Conservation (phyloP, 2,329 filamentous ascomycete genomes). For the Claviceps quebecensis region DNA sequence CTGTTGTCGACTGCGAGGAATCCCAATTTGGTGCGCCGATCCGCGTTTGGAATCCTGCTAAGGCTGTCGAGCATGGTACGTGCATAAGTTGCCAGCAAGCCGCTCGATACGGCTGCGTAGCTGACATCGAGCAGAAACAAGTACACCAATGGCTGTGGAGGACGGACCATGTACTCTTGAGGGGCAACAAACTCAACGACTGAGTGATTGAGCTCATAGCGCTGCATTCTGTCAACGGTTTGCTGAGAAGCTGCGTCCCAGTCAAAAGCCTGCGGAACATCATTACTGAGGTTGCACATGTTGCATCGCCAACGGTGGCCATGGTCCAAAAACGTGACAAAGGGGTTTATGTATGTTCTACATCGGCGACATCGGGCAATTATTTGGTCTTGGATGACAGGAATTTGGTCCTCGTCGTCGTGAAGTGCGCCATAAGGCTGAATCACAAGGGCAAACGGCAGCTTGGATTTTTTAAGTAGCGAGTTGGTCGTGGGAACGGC, state of each 20-base stretch:
- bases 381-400: constrained; percentile 89
- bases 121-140: constrained; percentile 93
- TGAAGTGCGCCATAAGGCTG: constrained; percentile 90
- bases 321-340: constrained; percentile 89
- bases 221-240: constrained; percentile 80
- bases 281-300: constrained; percentile 98
- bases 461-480: constrained; percentile 87
- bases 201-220: constrained; percentile 86
- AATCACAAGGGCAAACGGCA: constrained; percentile 90
- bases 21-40: constrained; percentile 78
- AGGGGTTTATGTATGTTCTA: constrained; percentile 95
- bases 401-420: constrained; percentile 81
- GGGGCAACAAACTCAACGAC: constrained; percentile 96
- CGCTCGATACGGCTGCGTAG: constrained; percentile 77
- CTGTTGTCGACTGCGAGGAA: constrained; percentile 94
- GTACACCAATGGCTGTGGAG: constrained; percentile 89
- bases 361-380: constrained; percentile 94
- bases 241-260: constrained; percentile 92
- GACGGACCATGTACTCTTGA: constrained; percentile 98
- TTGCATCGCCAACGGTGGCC: constrained; percentile 98
- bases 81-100: constrained; percentile 80
- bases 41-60: constrained; percentile 95
- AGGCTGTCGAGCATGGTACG: constrained; percentile 90
- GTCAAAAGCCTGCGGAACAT: constrained; percentile 97
- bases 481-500: constrained; percentile 85